These are phyloP conservation scores for Aspergillus cavernicola DNA, from an alignment of 495 filamentous ascomycete species.

Conservation along the genomic window DNA sequence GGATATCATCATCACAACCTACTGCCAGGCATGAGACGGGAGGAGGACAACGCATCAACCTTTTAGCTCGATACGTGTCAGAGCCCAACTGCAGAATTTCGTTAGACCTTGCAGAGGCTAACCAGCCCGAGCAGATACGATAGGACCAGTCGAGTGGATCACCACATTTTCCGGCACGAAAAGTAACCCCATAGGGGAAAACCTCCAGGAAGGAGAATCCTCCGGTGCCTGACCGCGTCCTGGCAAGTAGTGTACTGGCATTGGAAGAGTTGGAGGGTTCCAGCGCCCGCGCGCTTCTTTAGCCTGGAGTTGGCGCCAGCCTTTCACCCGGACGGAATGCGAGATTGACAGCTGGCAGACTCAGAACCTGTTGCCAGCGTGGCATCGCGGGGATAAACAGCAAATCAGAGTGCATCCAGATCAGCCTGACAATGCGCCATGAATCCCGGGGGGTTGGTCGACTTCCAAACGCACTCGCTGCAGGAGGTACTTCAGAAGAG, in stretches of 20 bases:
- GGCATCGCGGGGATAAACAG: slow-evolving; percentile 15
- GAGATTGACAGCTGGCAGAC: slow-evolving; percentile 23
- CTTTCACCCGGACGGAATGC: slow-evolving; percentile 13
- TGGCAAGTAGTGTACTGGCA: not conserved
- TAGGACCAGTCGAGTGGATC: slow-evolving; percentile 21
- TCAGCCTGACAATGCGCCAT: not conserved
- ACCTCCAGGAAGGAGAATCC: slow-evolving; percentile 12
- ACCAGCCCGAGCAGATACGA: slow-evolving; percentile 17
- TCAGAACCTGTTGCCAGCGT: slow-evolving; percentile 20
- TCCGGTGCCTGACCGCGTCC: slow-evolving; percentile 15
- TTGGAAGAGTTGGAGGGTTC: not conserved
- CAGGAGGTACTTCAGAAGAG: no score
- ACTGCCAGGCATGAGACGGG: slow-evolving; percentile 2
- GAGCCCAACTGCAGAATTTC: slow-evolving; percentile 20
- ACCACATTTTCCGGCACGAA: slow-evolving; percentile 13
- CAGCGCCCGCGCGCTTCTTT: slow-evolving; percentile 20
- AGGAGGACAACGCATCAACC: slow-evolving; percentile 24
- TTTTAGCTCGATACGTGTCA: slow-evolving; percentile 26
- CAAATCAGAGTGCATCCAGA: slow-evolving; percentile 1
- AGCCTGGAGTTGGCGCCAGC: slow-evolving; percentile 15
- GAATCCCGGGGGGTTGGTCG: slow-evolving; percentile 2
- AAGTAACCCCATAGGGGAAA: slow-evolving; percentile 2
- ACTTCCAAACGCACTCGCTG: not conserved
- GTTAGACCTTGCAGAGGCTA: slow-evolving; percentile 23
- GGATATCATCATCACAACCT: slow-evolving; percentile 2